Percentiles rank a stretch among this genome's conserved stretches.
These are phyloP conservation scores for Pythium scleroteichum DNA, from an alignment of 352 stramenopile genomes.

Conservation along the genomic window DNA sequence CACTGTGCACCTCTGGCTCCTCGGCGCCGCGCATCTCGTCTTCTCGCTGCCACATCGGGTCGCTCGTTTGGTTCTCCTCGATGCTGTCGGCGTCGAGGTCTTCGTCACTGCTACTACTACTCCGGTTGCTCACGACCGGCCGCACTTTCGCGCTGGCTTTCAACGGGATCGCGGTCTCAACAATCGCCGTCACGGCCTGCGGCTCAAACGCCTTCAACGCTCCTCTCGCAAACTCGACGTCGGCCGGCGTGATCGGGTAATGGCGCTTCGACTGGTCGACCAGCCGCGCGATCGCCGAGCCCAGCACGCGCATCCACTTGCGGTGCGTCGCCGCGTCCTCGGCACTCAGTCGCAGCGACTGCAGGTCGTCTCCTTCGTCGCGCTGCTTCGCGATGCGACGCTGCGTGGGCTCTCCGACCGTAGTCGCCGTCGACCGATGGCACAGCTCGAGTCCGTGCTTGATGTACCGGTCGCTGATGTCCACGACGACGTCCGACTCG, in stretches of 20 bases:
- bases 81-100: slow-evolving; percentile 1
- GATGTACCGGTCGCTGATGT: slow-evolving; percentile 47
- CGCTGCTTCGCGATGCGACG: not conserved
- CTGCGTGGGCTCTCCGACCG: not conserved
- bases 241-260: slow-evolving; percentile 25
- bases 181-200: slow-evolving; percentile 11
- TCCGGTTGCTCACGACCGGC: slow-evolving; percentile 1
- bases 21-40: slow-evolving; percentile 11
- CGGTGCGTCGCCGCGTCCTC: slow-evolving; percentile 34
- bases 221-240: slow-evolving; percentile 9
- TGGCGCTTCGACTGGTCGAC: slow-evolving; percentile 39
- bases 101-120: slow-evolving; percentile 4
- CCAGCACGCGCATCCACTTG: slow-evolving; percentile 51
- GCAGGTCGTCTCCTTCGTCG: not conserved
- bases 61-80: slow-evolving; percentile 7
- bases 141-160: slow-evolving; percentile 15
- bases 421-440: not conserved
- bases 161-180: slow-evolving; percentile 17
- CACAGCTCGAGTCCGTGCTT: slow-evolving; percentile 57
- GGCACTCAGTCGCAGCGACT: slow-evolving; percentile 46
- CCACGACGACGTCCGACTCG: slow-evolving; percentile 52
- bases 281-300: slow-evolving; percentile 47
- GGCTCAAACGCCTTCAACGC: slow-evolving; percentile 11
- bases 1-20: slow-evolving; percentile 7
- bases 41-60: not conserved